Base-by-base conservation (phyloP, 176 grass and related monocot species). In the Triticum dicoccoides region DNA sequence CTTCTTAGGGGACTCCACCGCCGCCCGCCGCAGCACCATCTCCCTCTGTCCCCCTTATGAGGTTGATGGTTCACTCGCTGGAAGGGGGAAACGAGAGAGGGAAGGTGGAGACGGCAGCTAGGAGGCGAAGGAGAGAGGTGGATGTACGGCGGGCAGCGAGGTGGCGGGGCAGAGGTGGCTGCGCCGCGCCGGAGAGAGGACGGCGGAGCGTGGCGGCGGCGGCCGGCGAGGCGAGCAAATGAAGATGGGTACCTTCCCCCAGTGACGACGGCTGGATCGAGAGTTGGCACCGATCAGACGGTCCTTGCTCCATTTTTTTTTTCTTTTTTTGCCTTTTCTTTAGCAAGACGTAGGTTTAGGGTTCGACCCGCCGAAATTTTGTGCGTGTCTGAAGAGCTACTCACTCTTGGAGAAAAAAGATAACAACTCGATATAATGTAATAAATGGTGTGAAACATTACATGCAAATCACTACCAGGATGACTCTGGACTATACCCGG, bases 1-100 rank as follows among this genome's bases (percentile, higher is more conserved):
- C 91, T 95, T 95, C 91, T 94, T 98, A 32, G 90, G 96, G 61
- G 90, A 91, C 47, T 94, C 95, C 9, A 66, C 42, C 24, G 39
- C 76, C 79, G 72, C 69, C 76, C 86, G 86, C 44, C 34, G 88
- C 11, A 91, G 41, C 61, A 90, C 94, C 94, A 98, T 92, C 73
- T 47, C 38, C 18, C 15, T 47, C 42, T 61, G 6, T 62, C 59
- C 12, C 13, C 14, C 38, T 44, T 44, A 25, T 11, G 59, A 25
- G 21, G 30, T 5, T 27, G 59, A 25, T 80, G 35, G 12, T 42
- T 64, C 77, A 27, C 35, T 64, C 41, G 35, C 64, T 64, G 35
- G n/a, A 63, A 63, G 21, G 56, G 76, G 58, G 58, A 41, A 79
- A 62, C 3, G 7, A 25, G 34, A 62, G 56, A 42, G 2, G 11